These are phyloP conservation scores for Lycium barbarum DNA, from an alignment of 257 asterid genomes.

Conservation along the genomic window DNA sequence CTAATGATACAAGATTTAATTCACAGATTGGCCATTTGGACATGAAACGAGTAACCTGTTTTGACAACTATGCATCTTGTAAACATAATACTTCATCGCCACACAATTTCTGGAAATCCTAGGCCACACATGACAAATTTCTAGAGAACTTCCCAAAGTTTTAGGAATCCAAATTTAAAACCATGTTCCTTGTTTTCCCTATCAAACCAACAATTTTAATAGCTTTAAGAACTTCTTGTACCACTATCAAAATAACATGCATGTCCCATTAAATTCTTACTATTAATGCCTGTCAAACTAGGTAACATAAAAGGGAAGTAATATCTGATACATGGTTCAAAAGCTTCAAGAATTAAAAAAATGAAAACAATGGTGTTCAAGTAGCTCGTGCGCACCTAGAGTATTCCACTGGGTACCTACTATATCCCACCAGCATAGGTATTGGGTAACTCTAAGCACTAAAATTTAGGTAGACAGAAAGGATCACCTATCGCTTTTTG, in stretches of 20 bases:
- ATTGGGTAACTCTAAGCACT: background rate
- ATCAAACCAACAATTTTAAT: background rate
- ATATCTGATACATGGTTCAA: conserved; percentile 16
- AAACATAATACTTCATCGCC: background rate
- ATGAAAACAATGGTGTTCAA: background rate
- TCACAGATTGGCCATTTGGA: conserved; percentile 5
- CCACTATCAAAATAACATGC: background rate
- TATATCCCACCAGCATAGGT: conserved; percentile 3
- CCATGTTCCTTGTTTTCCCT: background rate
- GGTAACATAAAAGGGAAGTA: background rate
- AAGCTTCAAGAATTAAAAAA: background rate
- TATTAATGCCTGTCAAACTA: background rate
- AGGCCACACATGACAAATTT: background rate
- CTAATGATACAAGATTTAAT: background rate
- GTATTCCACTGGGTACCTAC: background rate
- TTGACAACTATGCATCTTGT: background rate
- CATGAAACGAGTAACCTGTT: background rate
- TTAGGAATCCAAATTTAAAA: background rate
- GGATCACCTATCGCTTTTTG: background rate
- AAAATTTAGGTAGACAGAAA: background rate
- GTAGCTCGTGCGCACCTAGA: background rate
- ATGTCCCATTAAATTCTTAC: background rate
- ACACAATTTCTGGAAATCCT: background rate
- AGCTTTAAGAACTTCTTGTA: background rate
- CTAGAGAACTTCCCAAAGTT: background rate